phyloP scores from a whole-genome alignment of 1,284 basidiomycete genomes.

The Ustilago cynodontis region DNA sequence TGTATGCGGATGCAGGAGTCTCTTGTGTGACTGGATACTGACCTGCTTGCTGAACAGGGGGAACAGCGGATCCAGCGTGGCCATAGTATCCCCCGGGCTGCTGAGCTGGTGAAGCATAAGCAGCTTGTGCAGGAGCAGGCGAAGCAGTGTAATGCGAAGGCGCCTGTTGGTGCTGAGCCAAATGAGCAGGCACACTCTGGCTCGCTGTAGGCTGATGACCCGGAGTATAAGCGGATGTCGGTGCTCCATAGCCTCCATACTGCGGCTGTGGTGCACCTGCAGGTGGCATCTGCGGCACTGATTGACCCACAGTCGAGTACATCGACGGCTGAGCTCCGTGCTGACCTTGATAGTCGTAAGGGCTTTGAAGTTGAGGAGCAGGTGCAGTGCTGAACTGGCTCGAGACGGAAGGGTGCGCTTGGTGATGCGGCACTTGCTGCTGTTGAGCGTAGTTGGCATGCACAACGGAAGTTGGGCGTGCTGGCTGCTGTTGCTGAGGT shows the following conservation, averaged over 20 bases:
- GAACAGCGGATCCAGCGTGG: slow-evolving; percentile 14
- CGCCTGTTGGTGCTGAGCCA: slow-evolving; percentile 34
- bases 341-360: slow-evolving; percentile 36
- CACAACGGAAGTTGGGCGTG: slow-evolving; percentile 44
- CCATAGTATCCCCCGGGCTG: slow-evolving; percentile 58
- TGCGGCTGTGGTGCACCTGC: slow-evolving; percentile 32
- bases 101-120: slow-evolving; percentile 23
- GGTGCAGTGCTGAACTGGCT: slow-evolving; percentile 56
- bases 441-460: slow-evolving; percentile 34
- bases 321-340: slow-evolving; percentile 44
- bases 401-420: slow-evolving; percentile 53
- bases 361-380: slow-evolving; percentile 30
- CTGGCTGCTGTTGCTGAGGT: slow-evolving; percentile 42
- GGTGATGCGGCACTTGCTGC: slow-evolving; percentile 41
- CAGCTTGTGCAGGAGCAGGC: slow-evolving; percentile 27
- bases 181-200: slow-evolving; percentile 45
- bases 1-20: slow-evolving; percentile 62
- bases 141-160: slow-evolving; percentile 28
- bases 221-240: slow-evolving; percentile 22
- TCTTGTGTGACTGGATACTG: slow-evolving; percentile 47
- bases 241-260: slow-evolving; percentile 30
- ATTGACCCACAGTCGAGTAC: slow-evolving; percentile 44
- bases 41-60: slow-evolving; percentile 59
- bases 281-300: slow-evolving; percentile 25
- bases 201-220: slow-evolving; percentile 29